Evolutionary conservation across 163 green algal species (phyloP), one percentile per base, ranked within the genome.

Genomic region (Chlamydomonas reinhardtii): DNA sequence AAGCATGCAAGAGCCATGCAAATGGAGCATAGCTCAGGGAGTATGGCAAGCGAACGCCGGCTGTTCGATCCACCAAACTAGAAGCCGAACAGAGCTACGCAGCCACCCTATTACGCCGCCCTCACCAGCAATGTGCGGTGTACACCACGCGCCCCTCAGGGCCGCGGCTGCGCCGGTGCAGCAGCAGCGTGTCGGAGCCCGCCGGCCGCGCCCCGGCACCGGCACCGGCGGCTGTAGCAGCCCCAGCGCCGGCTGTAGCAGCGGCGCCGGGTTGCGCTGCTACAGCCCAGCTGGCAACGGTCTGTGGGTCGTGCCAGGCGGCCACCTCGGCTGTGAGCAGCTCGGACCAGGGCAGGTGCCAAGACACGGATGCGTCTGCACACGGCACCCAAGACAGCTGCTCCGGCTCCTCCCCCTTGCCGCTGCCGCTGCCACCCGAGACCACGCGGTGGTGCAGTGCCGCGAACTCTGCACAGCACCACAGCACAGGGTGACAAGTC

Each of bases 341-440:
- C 22, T 95, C 93, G 54, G 94, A 84, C 94, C 94, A 97, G 19
- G 79, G 62, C 68, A 97, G 87, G 54, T 93, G 82, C 96, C 96
- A 98, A 64, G 88, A 35, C 62, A 97, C 48, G 73, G 73, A 22
- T 4, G 70, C 76, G 52, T 91, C 69, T 4, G 88, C 92, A 0
- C 82, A 32, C 0, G 94, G 91, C 32, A 97, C 89, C 3, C 87
- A 84, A 0, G 88, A 88, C 43, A 91, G 27, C 29, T 3, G 24
- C 62, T 70, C 73, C 65, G 87, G 6, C 48, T 56, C 48, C 48
- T 14, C 48, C 11, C 48, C 48, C 12, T 19, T 19, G 48, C 43
- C 43, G 11, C 43, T 32, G 43, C 73, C 39, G 31, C 84, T 59
- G 8, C 59, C 73, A 52, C 93, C 93, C 0, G 82, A 75, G 69